Evolutionary conservation across 192 early-diverging fungal species (phyloP), one percentile per base, ranked within the genome.

Genomic region (Linnemannia elongata): DNA sequence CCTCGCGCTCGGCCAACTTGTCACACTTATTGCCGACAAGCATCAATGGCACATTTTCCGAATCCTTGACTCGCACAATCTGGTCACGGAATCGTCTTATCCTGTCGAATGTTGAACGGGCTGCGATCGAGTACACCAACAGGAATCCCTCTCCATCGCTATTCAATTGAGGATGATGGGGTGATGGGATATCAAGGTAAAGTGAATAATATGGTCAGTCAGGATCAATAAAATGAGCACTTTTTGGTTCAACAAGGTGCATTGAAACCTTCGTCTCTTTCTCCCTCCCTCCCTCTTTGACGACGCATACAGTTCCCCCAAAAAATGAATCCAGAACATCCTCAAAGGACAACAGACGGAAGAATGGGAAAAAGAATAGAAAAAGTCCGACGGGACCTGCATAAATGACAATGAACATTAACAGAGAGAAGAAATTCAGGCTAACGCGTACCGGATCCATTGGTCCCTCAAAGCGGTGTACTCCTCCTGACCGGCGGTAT

Each of bases 21-120:
- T 98, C 97, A 90, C 96, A 97, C 88, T 99, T 97, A 92, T 97
- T 98, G 47, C 97, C 97, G 33, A 98, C 96, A 17, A 98, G 90
- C 89, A 98, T 96, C 87, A 98, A 88, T 22, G 96, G 96, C 47
- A 97, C 93, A 69, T 91, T 91, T 30, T 97, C 95, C 69, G 94
- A 90, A 85, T 98, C 97, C 87, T 98, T 98, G n/a, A 98, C 96
- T 20, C 96, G 94, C 80, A 91, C 90, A 74, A 98, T 97, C 90
- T 97, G 96, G 77, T 98, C 94, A 52, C 92, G 89, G 91, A 97
- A 97, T 81, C 93, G 90, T 85, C 95, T 94, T 78, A 97, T 94
- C 54, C 96, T 93, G 79, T 97, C 96, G 86, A 97, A 97, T 33
- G 97, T 97, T 77, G 94, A 94, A 75, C 96, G 91, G 36, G 96